Base-by-base conservation (phyloP, 148 eudicot species). In the Rhododendron ferrugineum region DNA sequence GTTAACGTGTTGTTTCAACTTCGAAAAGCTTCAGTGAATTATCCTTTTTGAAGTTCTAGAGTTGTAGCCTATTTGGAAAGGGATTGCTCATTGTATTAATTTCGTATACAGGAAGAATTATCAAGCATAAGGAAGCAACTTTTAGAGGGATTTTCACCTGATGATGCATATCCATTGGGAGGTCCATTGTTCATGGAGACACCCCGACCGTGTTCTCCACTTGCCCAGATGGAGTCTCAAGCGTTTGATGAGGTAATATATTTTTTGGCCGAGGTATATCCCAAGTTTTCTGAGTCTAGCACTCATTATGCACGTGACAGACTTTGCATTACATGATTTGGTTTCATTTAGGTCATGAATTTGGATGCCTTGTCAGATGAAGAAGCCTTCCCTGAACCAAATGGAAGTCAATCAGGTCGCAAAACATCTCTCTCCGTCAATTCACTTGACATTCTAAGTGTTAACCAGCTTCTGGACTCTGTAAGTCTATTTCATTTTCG, bases 401-500 rank as follows among this genome's bases (percentile, higher is more conserved):
- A 76, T 89, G 97, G 92, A 85, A 91, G 92, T 85, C 94, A 90
- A 47, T 95, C 98, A 62, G 95, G 91, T 76, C 97, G 91, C 54
- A 92, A 88, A 89, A 90, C 93, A 82, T 93, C 98, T 16, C 88
- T 85, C 28, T 92, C 94, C 37, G 85, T 90, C 78, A 90, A 88
- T 80, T 90, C 95, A 72, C 90, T 92, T 78, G 98, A 94, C 82
- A 85, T 95, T 88, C 89, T 94, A 47, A 94, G 91, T 85, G 98
- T 95, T 56, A 95, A 92, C 92, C 95, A 95, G 90, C 97, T 95
- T 72, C 89, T 95, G 87, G 98, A 95, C 72, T 95, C 98, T 68
- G 98, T 95, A 85, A 90, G 98, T 89, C 68, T 79, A 40, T 50
- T 16, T 37, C 37, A 81, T 73, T 26, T 18, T 4, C 6, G 47